Percentiles rank a stretch among this genome's conserved stretches.
These are phyloP conservation scores for Papilionanthe hybrid DNA, from an alignment of 116 monocot genomes.

Conservation along the genomic window DNA sequence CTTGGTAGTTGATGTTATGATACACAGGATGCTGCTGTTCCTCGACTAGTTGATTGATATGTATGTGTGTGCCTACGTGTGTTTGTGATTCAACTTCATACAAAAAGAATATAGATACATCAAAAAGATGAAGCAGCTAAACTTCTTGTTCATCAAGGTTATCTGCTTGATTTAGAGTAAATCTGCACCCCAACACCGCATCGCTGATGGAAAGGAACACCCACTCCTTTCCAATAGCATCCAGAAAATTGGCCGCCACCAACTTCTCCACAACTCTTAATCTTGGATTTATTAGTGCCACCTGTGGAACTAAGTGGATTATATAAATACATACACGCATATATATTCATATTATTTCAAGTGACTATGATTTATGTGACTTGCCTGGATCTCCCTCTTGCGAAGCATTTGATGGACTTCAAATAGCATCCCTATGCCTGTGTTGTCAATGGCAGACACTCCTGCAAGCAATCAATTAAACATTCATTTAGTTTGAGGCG, in stretches of 20 bases:
- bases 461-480: conserved; percentile 16
- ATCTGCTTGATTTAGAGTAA: conserved; percentile 25
- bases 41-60: too few relatives aligned
- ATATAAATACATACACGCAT: neutral
- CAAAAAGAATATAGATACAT: too few relatives aligned
- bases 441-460: conserved; percentile 66
- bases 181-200: conserved; percentile 45
- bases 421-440: conserved; percentile 50
- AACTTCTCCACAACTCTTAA: conserved; percentile 58
- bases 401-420: conserved; percentile 47
- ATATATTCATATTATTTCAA: too few relatives aligned
- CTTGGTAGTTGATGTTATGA: too few relatives aligned
- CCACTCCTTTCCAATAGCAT: conserved; percentile 46
- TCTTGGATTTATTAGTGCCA: conserved; percentile 61
- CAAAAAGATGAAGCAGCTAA: too few relatives aligned
- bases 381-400: conserved; percentile 55
- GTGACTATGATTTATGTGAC: neutral
- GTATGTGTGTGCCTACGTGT: too few relatives aligned
- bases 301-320: conserved; percentile 21
- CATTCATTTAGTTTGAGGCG: neutral
- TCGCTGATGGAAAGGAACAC: conserved; percentile 63
- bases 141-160: neutral
- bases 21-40: too few relatives aligned
- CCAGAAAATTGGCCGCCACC: conserved; percentile 30
- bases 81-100: too few relatives aligned